Base-by-base conservation (phyloP, 257 asterid genomes). In the Przewalskia tangutica region DNA sequence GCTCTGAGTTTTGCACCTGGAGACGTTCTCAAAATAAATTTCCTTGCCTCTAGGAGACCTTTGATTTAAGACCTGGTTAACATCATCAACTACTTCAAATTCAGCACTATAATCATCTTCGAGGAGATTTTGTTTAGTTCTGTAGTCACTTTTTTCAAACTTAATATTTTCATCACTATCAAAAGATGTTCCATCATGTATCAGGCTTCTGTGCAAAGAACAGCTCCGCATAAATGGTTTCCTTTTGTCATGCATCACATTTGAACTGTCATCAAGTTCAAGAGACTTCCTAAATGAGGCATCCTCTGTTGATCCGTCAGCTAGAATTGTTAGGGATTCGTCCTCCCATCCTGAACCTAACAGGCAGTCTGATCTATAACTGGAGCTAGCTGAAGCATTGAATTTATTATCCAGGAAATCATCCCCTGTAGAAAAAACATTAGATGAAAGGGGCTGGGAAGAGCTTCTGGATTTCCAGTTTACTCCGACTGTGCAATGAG, bases 161-260 rank as follows among this genome's bases (percentile, higher is more conserved):
- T 83, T 86, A 84, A 87, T 82, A 63, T 55, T 84, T 60, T 77
- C 90, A 84, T 89, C 88, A 82, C 86, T 67, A 42, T 89, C 67
- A 81, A 85, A 83, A 81, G 90, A 77, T 54, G 85, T 82, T 83
- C 56, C 88, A 58, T 87, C 85, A 68, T 53, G 85, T 82, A 77
- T 67, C 82, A 86, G 84, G 87, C 82, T 77, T 86, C 85, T 88
- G 76, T 59, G 86, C 77, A 70, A 83, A 73, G 86, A 91, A 87
- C 90, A 89, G 87, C 87, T 83, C 85, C 86, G 83, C 50, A 90
- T 85, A 85, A 85, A 81, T 79, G 93, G 85, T 83, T 81, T 89
- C 84, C 67, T 73, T 6, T 68, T 77, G 42, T 85, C 90, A 85
- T 84, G 71, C 46, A 38, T 62, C 70, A 85, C 78, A 84, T 81